Evolutionary conservation across 148 eudicot species (phyloP), one percentile per base, ranked within the genome.

Genomic region (Spergularia bocconei): DNA sequence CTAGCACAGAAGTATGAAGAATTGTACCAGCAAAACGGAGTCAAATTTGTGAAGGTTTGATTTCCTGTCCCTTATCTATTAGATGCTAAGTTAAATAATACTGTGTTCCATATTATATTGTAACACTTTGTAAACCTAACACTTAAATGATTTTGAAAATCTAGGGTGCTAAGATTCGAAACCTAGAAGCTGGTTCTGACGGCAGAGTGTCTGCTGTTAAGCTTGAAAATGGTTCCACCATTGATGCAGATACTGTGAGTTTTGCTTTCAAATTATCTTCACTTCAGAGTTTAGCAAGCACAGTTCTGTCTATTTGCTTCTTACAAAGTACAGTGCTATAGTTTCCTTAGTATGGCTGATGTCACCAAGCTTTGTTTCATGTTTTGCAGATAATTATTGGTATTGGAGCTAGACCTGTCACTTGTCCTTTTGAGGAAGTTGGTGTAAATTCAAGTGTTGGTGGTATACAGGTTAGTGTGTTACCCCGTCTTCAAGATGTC

Each of bases 331-430:
- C 12, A 29, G 3, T 17, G 4, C 7, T 36, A 10, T 38, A 9
- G 69, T 47, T 59, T 48, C 44, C 25, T 69, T 52, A 41, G 17
- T 20, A 50, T 48, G 74, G 33, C 50, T 67, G 36, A 15, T 36
- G 56, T 70, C 12, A n/a, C 23, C 60, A 36, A 63, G 12, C 21
- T 58, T 61, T 29, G 39, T 71, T 72, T 71, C 36, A 19, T 59
- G 64, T 39, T 75, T 48, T 81, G 86, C 86, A 95, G 99, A 81
- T 95, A 79, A 75, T 95, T 69, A 75, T 95, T 80, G 99, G 99
- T 50, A 95, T 95, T 74, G 99, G 99, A 84, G 99, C 97, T 66
- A 92, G 83, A 84, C 97, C 99, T 74, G 94, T 88, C 48, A 87
- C 91, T 21, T 64, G 89, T 79, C 90, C 90, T 44, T 95, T 95